These are phyloP conservation scores for Copromyces sp. DNA, from an alignment of 495 filamentous ascomycete genomes.

Conservation along the genomic window DNA sequence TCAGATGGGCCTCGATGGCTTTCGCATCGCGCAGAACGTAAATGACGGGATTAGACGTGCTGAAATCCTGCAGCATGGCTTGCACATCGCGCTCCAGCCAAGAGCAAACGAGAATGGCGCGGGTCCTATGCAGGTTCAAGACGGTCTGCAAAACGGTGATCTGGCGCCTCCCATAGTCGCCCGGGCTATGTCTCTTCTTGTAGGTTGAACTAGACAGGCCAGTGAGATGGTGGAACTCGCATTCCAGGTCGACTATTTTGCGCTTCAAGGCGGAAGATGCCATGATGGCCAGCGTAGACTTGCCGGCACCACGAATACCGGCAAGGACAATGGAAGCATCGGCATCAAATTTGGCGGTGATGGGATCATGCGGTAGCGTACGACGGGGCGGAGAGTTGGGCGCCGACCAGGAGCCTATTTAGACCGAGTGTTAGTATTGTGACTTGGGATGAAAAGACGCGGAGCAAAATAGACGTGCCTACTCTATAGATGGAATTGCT, in stretches of 20 bases:
- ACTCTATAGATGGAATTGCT: neutral
- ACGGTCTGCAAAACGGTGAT: slow-evolving; percentile 47
- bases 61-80: slow-evolving; percentile 41
- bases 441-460: neutral
- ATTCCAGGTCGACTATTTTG: slow-evolving; percentile 53
- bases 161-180: slow-evolving; percentile 47
- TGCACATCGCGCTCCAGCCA: slow-evolving; percentile 46
- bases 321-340: slow-evolving; percentile 59
- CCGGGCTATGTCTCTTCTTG: slow-evolving; percentile 45
- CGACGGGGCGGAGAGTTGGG: slow-evolving; percentile 5
- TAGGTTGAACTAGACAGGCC: slow-evolving; percentile 49
- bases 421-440: neutral
- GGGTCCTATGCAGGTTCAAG: slow-evolving; percentile 46
- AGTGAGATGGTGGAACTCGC: slow-evolving; percentile 48
- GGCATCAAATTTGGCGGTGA: slow-evolving; percentile 31
- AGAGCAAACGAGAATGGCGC: slow-evolving; percentile 56
- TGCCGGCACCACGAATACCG: slow-evolving; percentile 59
- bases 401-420: slow-evolving; percentile 4
- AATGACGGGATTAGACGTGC: slow-evolving; percentile 54
- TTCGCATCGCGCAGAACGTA: slow-evolving; percentile 54
- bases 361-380: neutral
- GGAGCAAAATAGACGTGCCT: neutral
- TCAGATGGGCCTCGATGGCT: slow-evolving; percentile 49
- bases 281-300: slow-evolving; percentile 60
- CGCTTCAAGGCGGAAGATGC: slow-evolving; percentile 52